Percentiles rank a stretch among this genome's conserved stretches.
Evolutionary conservation across 1,284 basidiomycete genomes (phyloP).

Genomic region (Irpex sp.): DNA sequence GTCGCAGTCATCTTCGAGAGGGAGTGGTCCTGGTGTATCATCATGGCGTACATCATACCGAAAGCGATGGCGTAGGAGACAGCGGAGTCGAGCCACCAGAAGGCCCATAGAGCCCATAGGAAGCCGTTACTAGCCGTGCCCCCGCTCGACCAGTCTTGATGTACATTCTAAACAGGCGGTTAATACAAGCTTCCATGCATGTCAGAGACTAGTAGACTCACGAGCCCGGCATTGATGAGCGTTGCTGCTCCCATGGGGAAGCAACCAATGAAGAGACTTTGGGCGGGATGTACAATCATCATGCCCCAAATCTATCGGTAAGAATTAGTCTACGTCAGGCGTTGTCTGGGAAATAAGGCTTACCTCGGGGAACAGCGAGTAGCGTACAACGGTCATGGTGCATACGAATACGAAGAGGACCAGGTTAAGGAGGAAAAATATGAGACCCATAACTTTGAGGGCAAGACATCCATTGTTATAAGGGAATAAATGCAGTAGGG

Average conservation of each 20-base stretch:
- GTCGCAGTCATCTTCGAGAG: slow-evolving; percentile 43
- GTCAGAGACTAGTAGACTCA: slow-evolving; percentile 10
- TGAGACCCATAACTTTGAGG: slow-evolving; percentile 32
- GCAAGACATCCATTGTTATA: slow-evolving; percentile 31
- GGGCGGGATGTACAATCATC: slow-evolving; percentile 44
- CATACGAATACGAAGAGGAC: slow-evolving; percentile 48
- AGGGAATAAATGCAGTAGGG: slow-evolving; percentile 37
- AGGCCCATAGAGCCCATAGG: slow-evolving; percentile 48
- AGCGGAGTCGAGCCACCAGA: slow-evolving; percentile 61
- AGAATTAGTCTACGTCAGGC: neutral
- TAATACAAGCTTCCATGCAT: neutral
- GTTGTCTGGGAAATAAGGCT: neutral
- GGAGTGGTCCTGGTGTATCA: slow-evolving; percentile 48
- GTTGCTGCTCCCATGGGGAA: slow-evolving; percentile 62
- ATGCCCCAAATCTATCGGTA: slow-evolving; percentile 22
- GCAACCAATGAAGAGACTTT: slow-evolving; percentile 59
- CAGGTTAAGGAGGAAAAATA: slow-evolving; percentile 52
- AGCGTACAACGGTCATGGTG: slow-evolving; percentile 39
- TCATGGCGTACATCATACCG: slow-evolving; percentile 56
- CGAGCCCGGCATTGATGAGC: slow-evolving; percentile 33
- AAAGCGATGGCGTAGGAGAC: slow-evolving; percentile 48
- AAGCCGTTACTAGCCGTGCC: slow-evolving; percentile 42
- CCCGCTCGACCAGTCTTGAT: slow-evolving; percentile 31
- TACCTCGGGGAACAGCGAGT: slow-evolving; percentile 45
- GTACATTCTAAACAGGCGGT: slow-evolving; percentile 19